Evolutionary conservation across 2,329 filamentous ascomycete genomes (phyloP), one percentile per base, ranked within the genome.

Genomic region (Pyricularia grisea): DNA sequence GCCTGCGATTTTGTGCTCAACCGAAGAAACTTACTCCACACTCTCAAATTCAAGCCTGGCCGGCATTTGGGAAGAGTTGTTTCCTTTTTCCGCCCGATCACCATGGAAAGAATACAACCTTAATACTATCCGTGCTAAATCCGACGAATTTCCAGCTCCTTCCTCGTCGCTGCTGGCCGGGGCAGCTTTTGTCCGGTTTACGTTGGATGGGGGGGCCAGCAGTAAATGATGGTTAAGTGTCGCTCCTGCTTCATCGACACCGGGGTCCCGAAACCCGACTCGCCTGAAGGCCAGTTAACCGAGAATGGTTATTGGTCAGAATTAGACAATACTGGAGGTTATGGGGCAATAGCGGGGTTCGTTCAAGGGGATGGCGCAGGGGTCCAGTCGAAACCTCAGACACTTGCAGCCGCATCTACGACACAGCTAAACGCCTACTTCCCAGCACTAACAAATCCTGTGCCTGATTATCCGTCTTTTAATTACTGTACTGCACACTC

Each of bases 171-270:
- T 10, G 42, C n/a, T n/a, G 42, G 42, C 14, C 42, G 42, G 42
- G 17, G 42, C 20, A 7, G 1, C 17, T 50, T 5, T 50, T 50
- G 42, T 17, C 42, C 42, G 42, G 42, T 50, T 50, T 50, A n/a
- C 42, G 42, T 50, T 50, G 42, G 42, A n/a, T 20, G 42, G 42
- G 42, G 36, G 42, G 36, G 36, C 42, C 42, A 50, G 42, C 42
- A 12, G 17, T 61, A 27, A 25, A 27, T 25, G 23, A 27, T 23
- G 58, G 58, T 61, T 23, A 61, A 69, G 71, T 70, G 23, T 75
- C 72, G 76, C 78, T 76, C 58, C 78, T 74, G 77, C 78, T 73
- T 80, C 78, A 79, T 77, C 79, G 75, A 69, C 72, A 75, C 73
- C 72, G 76, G 70, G 72, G 70, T 68, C 25, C 60, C 79, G 79